Evolutionary conservation across 805 yeast genomes (phyloP).

Genomic region (Zygosaccharomyces rouxii): DNA sequence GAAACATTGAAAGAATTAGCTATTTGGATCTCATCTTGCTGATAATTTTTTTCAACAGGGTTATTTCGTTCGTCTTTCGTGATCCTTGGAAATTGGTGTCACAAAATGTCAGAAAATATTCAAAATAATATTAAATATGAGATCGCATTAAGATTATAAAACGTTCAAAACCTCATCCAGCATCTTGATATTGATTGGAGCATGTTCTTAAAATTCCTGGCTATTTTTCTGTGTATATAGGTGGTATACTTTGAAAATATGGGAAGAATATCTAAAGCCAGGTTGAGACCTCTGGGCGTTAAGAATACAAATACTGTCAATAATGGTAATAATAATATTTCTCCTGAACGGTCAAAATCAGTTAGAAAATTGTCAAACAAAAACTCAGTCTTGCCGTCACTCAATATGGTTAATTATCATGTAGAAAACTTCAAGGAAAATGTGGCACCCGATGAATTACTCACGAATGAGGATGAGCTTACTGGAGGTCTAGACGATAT

Average conservation of each 20-base stretch:
- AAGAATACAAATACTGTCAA: neutral
- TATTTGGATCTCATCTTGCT: slow-evolving; percentile 3
- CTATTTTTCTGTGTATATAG: neutral
- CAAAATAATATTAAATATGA: neutral
- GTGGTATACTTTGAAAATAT: neutral
- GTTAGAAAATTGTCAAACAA: neutral
- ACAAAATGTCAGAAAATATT: slow-evolving; percentile 4
- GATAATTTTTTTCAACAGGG: slow-evolving; percentile 1
- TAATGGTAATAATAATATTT: neutral
- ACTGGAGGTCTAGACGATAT: neutral
- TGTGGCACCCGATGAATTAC: neutral
- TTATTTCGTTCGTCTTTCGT: neutral
- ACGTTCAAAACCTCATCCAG: neutral
- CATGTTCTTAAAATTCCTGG: neutral
- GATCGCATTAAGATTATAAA: neutral
- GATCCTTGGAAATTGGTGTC: neutral
- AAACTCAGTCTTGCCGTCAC: neutral
- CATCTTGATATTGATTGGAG: neutral
- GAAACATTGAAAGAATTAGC: neutral
- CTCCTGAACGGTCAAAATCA: neutral
- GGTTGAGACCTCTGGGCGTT: neutral
- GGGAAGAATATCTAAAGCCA: neutral
- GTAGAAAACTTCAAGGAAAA: slow-evolving; percentile 1
- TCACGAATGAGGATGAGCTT: neutral
- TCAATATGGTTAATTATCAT: neutral